Percentiles rank a stretch among this genome's conserved stretches.
These are phyloP conservation scores for Choanephora cucurbitarum DNA, from an alignment of 371 early-diverging fungal species.

Conservation along the genomic window DNA sequence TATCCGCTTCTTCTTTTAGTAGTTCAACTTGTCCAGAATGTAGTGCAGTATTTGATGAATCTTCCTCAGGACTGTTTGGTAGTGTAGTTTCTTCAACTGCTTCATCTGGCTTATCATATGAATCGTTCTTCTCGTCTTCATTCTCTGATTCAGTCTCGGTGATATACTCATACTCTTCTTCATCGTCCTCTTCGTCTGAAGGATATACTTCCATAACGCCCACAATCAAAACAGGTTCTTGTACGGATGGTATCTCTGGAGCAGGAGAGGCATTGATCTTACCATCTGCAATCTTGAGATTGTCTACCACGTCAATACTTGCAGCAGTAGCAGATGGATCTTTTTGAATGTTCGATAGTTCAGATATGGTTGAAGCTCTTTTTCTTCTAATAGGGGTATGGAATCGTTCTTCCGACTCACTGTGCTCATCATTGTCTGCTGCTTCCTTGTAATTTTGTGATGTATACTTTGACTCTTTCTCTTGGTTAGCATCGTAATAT, in stretches of 20 bases:
- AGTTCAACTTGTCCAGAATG: not conserved
- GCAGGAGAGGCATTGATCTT: not conserved
- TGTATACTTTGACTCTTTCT: constrained; percentile 10
- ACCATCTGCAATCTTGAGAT: not conserved
- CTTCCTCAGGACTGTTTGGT: not conserved
- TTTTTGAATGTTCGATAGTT: not conserved
- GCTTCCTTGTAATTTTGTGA: constrained; percentile 4
- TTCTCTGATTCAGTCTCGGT: constrained; percentile 18
- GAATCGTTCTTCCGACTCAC: constrained; percentile 14
- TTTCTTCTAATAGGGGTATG: not conserved
- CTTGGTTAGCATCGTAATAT: constrained; percentile 18
- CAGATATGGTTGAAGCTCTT: not conserved
- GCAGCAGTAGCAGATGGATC: not conserved
- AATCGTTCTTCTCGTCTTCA: not conserved
- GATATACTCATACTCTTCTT: constrained; percentile 17
- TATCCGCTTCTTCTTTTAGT: constrained; percentile 7
- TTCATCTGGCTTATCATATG: not conserved
- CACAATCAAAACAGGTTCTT: constrained; percentile 13
- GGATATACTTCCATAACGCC: constrained; percentile 30
- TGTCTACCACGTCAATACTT: not conserved
- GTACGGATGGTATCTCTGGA: not conserved
- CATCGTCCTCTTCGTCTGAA: constrained; percentile 21
- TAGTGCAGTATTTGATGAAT: not conserved
- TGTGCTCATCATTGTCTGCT: constrained; percentile 19
- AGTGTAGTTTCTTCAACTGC: not conserved